These are phyloP conservation scores for Beauveria caledonica DNA, from an alignment of 2,329 filamentous ascomycete genomes.

Conservation along the genomic window DNA sequence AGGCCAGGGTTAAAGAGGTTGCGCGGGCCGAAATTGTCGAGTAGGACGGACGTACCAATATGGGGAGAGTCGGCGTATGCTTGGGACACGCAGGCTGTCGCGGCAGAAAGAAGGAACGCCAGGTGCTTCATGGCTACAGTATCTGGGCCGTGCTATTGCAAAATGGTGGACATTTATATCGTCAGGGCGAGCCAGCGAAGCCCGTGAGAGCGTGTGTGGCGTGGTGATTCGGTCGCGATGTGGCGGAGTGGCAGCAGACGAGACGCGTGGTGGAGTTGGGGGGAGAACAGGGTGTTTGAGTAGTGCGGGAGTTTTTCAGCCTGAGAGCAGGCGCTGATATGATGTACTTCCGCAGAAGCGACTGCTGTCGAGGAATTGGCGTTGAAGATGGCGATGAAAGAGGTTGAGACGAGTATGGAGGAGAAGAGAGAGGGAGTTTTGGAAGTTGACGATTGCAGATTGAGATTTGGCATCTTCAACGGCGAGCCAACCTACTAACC, in stretches of 20 bases:
- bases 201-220: neutral
- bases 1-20: neutral
- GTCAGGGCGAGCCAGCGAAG: neutral
- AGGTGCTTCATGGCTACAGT: conserved; percentile 4
- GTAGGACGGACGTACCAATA: neutral
- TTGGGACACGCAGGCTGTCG: neutral
- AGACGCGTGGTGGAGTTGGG: neutral
- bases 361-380: neutral
- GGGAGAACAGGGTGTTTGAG: neutral
- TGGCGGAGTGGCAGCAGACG: neutral
- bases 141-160: neutral
- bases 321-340: neutral
- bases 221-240: neutral
- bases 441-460: neutral
- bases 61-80: neutral
- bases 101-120: conserved; percentile 1
- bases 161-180: neutral
- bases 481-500: too few relatives aligned
- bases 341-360: neutral
- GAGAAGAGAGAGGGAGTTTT: neutral
- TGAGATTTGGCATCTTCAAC: neutral
- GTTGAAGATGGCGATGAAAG: neutral
- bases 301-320: too few relatives aligned
- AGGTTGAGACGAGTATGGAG: neutral
- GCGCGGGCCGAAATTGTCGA: neutral